Evolutionary conservation across 345 rosid genomes (phyloP).

Genomic region (Euclidium syriacum): DNA sequence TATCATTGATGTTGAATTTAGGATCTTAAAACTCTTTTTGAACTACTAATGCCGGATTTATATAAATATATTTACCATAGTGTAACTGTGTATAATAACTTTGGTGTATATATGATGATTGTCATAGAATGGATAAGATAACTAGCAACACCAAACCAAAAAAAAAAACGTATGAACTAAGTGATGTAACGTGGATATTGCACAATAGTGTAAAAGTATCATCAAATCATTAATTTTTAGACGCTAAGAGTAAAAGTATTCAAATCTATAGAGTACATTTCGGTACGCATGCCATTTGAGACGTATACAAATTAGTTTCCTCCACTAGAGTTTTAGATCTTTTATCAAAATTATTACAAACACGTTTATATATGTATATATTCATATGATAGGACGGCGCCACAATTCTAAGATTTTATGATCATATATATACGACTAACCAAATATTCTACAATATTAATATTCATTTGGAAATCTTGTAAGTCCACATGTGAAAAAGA

Average conservation of each 20-base stretch:
- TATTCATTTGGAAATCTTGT: background rate
- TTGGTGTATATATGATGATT: no score
- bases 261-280: background rate
- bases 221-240: background rate
- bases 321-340: slow-evolving; percentile 3
- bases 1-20: no score
- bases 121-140: background rate
- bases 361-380: slow-evolving; percentile 7
- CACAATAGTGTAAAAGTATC: background rate
- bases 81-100: no score
- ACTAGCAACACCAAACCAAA: background rate
- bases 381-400: background rate
- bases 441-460: background rate
- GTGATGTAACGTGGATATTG: slow-evolving; percentile 1
- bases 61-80: no score
- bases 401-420: background rate
- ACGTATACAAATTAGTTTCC: slow-evolving; percentile 27
- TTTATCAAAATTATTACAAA: slow-evolving; percentile 2
- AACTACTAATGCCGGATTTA: no score
- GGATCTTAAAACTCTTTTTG: no score
- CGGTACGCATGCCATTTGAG: slow-evolving; percentile 30
- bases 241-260: background rate
- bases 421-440: background rate
- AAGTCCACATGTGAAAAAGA: background rate
- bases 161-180: background rate